Evolutionary conservation across 768 basidiomycete species (phyloP).

Genomic region (Chlorophyllum brunneum): DNA sequence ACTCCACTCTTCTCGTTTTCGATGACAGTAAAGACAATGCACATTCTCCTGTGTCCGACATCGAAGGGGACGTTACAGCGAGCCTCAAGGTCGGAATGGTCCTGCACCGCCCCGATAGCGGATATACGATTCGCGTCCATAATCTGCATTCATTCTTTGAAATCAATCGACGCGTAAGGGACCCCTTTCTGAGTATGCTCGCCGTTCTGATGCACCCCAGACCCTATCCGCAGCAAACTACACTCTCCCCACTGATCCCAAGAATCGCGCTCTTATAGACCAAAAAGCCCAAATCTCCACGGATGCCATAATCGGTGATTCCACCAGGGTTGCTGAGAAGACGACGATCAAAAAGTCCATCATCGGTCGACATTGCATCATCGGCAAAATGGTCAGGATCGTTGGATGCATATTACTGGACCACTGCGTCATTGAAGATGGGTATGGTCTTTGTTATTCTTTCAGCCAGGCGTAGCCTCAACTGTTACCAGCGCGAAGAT

Average conservation of each 20-base stretch:
- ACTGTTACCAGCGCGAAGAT: conserved; percentile 56
- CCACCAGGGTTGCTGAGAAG: conserved; percentile 77
- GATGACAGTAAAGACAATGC: conserved; percentile 18
- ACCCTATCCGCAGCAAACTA: conserved; percentile 51
- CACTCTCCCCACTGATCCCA: conserved; percentile 53
- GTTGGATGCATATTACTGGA: conserved; percentile 81
- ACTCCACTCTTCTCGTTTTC: conserved; percentile 42
- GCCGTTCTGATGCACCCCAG: conserved; percentile 26
- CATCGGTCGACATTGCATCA: conserved; percentile 78
- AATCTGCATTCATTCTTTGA: conserved; percentile 76
- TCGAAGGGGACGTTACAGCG: conserved; percentile 29
- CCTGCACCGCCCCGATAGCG: conserved; percentile 49
- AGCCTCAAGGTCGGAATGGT: conserved; percentile 65
- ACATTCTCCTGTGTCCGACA: conserved; percentile 41
- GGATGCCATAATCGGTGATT: conserved; percentile 79
- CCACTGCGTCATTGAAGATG: conserved; percentile 84
- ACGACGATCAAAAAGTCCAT: conserved; percentile 77
- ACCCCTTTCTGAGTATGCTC: neutral
- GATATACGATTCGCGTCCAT: conserved; percentile 69
- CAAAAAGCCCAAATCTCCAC: conserved; percentile 78
- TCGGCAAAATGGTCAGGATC: conserved; percentile 83
- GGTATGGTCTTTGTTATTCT: conserved; percentile 42
- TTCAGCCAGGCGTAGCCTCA: neutral
- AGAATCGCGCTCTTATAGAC: conserved; percentile 68
- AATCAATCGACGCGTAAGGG: conserved; percentile 70